Base-by-base conservation (phyloP, 345 rosid genomes). In the Rhodamnia rubescens region DNA sequence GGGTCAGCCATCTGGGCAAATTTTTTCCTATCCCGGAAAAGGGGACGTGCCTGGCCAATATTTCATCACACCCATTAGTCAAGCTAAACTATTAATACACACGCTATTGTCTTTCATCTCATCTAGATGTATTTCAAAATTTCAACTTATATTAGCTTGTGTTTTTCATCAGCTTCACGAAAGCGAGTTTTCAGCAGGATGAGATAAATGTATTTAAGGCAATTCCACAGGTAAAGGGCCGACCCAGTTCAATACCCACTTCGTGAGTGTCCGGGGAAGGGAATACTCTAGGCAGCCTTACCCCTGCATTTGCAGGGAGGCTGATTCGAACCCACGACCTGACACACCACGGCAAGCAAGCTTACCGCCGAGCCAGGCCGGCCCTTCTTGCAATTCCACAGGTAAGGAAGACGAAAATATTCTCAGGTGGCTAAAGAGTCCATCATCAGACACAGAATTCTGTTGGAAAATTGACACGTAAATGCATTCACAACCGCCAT, bases 11-110 rank as follows among this genome's bases (percentile, higher is more conserved):
- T 90, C 78, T 51, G 69, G 5, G 87, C 53, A 47, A 90, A 90
- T 58, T 90, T 90, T 87, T 82, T 88, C 83, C 91, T 83, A 82
- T 91, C 93, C 85, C 84, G 90, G 89, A 91, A 90, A 87, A 90
- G 78, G 8, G 93, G 91, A 18, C 91, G 89, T 29, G 93, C 93
- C 93, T 91, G 88, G 87, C 82, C 86, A 27, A 84, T 12, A 82
- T 32, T 13, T 75, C 29, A 49, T 36, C n/a, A 27, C 51, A 22
- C 42, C 18, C 53, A 2, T 53, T 20, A 15, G 40, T 52, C 56
- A 82, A 53, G 57, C 5, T 18, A 69, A 69, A 69, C 26, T 53
- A 59, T 59, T n/a, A 50, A n/a, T 14, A 54, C 42, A 40, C 58
- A 51, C 16, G 5, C 22, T 27, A 51, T 53, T 16, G 22, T 51